Evolutionary conservation across 345 rosid genomes (phyloP).

Genomic region (Euphorbia pulcherrima): DNA sequence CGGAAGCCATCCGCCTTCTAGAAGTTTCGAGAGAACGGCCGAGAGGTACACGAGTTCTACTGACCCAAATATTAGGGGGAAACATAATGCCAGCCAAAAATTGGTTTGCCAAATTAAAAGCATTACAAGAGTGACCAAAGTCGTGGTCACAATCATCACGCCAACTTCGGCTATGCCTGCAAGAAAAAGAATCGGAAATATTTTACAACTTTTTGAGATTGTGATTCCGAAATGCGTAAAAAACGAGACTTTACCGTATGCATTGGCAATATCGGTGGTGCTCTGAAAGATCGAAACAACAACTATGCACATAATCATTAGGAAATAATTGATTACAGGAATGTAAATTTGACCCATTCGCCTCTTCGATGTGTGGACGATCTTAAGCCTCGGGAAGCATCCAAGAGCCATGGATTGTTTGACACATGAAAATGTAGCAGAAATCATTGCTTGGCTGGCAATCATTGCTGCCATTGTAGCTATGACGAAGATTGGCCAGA

Average conservation of each 20-base stretch:
- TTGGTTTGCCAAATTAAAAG: slow-evolving; percentile 93
- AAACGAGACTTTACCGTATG: slow-evolving; percentile 58
- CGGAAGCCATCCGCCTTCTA: slow-evolving; percentile 93
- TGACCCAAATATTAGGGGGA: slow-evolving; percentile 76
- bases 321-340: slow-evolving; percentile 84
- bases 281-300: slow-evolving; percentile 81
- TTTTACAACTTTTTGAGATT: background rate
- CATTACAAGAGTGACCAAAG: slow-evolving; percentile 86
- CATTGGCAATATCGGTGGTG: slow-evolving; percentile 95
- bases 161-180: slow-evolving; percentile 97
- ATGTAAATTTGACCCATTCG: slow-evolving; percentile 90
- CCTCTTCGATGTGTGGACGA: slow-evolving; percentile 82
- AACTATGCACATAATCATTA: slow-evolving; percentile 84
- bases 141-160: slow-evolving; percentile 88
- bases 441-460: slow-evolving; percentile 99
- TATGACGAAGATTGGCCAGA: slow-evolving; percentile 85
- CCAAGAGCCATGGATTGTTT: slow-evolving; percentile 98
- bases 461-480: slow-evolving; percentile 92
- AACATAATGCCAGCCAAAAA: slow-evolving; percentile 66
- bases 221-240: slow-evolving; percentile 5
- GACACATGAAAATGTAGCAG: slow-evolving; percentile 93
- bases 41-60: slow-evolving; percentile 74
- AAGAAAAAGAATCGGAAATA: slow-evolving; percentile 15
- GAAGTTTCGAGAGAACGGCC: slow-evolving; percentile 70
- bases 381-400: slow-evolving; percentile 93